These are phyloP conservation scores for Neocucurbitaria cava DNA, from an alignment of 2,329 filamentous ascomycete genomes.

Conservation along the genomic window DNA sequence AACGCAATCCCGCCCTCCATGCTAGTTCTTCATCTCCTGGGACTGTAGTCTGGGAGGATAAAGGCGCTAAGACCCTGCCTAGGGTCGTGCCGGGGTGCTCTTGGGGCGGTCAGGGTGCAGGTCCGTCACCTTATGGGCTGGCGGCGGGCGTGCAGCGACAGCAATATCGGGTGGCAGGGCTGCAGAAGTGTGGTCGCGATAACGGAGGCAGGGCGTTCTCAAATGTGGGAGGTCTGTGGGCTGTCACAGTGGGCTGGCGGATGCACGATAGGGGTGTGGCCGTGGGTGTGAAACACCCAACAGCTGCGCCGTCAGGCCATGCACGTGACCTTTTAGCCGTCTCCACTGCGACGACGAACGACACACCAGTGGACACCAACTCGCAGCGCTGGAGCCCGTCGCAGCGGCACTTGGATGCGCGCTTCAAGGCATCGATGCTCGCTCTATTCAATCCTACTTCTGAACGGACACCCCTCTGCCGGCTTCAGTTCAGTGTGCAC, in stretches of 20 bases:
- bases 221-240: conserved; percentile 6
- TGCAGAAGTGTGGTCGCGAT: not conserved
- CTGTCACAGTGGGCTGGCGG: conserved; percentile 18
- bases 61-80: conserved; percentile 8
- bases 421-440: not conserved
- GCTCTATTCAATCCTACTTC: not conserved
- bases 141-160: not conserved
- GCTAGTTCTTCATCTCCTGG: conserved; percentile 39
- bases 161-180: not conserved
- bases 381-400: not conserved
- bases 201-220: not conserved
- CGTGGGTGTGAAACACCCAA: conserved; percentile 12
- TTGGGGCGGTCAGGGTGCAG: not conserved
- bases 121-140: not conserved
- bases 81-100: not conserved
- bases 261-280: conserved; percentile 30
- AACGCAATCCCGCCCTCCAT: conserved; percentile 42
- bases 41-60: conserved; percentile 5
- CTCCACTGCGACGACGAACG: not conserved
- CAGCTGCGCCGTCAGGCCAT: conserved; percentile 6
- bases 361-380: not conserved
- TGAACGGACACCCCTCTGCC: not conserved
- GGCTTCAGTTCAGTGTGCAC: not conserved
- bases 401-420: not conserved
- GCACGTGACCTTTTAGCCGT: conserved; percentile 18